These are phyloP conservation scores for Turnera subulata DNA, from an alignment of 345 rosid genomes.

Conservation along the genomic window DNA sequence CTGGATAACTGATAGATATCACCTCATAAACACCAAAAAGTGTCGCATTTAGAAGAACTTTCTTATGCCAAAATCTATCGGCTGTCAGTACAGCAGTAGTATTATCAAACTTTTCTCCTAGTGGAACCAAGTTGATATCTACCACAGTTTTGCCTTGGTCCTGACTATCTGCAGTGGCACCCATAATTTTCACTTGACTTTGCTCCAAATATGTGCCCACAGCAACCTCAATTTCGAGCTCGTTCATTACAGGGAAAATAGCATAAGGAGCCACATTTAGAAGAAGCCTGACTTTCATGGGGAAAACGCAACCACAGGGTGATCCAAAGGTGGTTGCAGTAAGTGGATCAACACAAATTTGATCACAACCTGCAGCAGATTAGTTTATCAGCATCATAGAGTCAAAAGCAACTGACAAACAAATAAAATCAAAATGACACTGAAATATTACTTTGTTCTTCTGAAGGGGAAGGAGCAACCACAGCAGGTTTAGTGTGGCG, in stretches of 20 bases:
- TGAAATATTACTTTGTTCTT: conserved; percentile 45
- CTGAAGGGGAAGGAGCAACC: conserved; percentile 64
- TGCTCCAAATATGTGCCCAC: conserved; percentile 88
- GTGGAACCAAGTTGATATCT: conserved; percentile 89
- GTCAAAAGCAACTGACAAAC: background rate
- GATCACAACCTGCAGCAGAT: conserved; percentile 73
- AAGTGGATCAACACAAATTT: conserved; percentile 83
- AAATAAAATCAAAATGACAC: conserved; percentile 4
- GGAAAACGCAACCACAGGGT: conserved; percentile 96
- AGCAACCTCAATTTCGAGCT: conserved; percentile 95
- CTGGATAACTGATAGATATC: conserved; percentile 73
- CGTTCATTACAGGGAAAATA: conserved; percentile 80
- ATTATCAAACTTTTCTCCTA: conserved; percentile 96
- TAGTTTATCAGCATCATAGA: conserved; percentile 20
- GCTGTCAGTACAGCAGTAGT: conserved; percentile 84
- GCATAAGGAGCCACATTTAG: conserved; percentile 72
- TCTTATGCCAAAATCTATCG: conserved; percentile 68
- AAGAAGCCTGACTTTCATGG: conserved; percentile 92
- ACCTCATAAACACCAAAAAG: conserved; percentile 86
- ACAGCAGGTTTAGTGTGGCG: conserved; percentile 46
- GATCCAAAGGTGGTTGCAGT: conserved; percentile 87
- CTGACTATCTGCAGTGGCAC: conserved; percentile 88
- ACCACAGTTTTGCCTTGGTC: conserved; percentile 84
- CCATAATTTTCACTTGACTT: conserved; percentile 99
- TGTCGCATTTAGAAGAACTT: conserved; percentile 66